A percentile compares a stretch with the other conserved stretches of the same genome.
Conservation (phyloP, 106 monocot genomes). For the Platanthera guangdongensis region DNA sequence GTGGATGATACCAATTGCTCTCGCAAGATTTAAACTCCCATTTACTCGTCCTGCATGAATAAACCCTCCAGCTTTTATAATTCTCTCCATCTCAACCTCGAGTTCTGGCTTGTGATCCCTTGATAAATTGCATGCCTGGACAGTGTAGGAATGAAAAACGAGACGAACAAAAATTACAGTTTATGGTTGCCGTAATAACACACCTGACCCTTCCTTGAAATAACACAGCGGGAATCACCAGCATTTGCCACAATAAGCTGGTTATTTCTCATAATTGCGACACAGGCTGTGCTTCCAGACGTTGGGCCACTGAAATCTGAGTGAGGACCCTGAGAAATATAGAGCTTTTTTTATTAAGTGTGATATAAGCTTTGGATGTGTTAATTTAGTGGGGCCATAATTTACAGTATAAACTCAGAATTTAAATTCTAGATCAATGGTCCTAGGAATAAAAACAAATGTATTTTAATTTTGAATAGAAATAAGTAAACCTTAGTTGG, state of each 20-base stretch:
- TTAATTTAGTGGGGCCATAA: neutral
- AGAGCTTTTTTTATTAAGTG: too few relatives aligned
- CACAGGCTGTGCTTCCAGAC: conserved; percentile 92
- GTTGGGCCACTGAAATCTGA: conserved; percentile 89
- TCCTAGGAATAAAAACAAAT: neutral
- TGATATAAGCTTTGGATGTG: neutral
- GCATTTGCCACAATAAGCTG: conserved; percentile 91
- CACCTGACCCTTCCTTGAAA: conserved; percentile 94
- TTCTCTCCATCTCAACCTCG: conserved; percentile 81
- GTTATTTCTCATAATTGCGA: conserved; percentile 76
- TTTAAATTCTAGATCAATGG: neutral
- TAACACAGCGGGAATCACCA: conserved; percentile 98
- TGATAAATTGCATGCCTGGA: conserved; percentile 79
- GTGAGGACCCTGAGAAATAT: conserved; percentile 70
- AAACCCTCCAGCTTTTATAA: conserved; percentile 86
- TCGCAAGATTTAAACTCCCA: conserved; percentile 87
- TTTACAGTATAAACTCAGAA: neutral
- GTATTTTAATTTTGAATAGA: neutral
- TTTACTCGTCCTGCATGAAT: conserved; percentile 90
- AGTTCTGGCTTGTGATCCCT: conserved; percentile 98
- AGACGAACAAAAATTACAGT: neutral
- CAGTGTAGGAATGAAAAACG: neutral
- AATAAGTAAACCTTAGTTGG: neutral
- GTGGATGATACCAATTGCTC: conserved; percentile 71
- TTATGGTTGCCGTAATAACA: neutral